These are phyloP conservation scores for Nigrospora oryzae DNA, from an alignment of 2,329 filamentous ascomycete species.

Conservation along the genomic window DNA sequence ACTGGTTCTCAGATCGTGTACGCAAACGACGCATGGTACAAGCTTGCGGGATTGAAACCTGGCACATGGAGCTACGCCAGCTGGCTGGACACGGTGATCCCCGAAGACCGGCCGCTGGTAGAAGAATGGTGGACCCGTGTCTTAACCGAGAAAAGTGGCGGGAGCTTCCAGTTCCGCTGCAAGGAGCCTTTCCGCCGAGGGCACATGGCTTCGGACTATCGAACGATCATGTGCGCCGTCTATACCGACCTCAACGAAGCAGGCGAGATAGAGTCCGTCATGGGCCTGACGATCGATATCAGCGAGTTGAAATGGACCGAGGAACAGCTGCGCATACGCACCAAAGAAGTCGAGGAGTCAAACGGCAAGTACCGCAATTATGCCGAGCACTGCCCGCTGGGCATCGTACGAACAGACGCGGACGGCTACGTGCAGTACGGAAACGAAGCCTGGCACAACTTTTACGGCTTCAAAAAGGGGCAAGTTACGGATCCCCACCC, in stretches of 20 bases:
- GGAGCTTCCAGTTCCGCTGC: conserved; percentile 15
- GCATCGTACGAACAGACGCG: conserved; percentile 15
- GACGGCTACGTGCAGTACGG: conserved; percentile 14
- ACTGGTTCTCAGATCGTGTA: conserved; percentile 11
- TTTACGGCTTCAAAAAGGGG: conserved; percentile 10
- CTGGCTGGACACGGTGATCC: conserved; percentile 11
- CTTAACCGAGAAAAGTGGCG: conserved; percentile 11
- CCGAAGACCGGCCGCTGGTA: conserved; percentile 12
- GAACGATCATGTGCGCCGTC: conserved; percentile 15
- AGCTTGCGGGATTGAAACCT: conserved; percentile 11
- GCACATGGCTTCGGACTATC: conserved; percentile 13
- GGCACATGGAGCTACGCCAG: conserved; percentile 6
- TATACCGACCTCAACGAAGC: conserved; percentile 14
- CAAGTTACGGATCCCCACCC: conserved; percentile 8
- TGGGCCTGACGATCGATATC: conserved; percentile 17
- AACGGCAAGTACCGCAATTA: conserved; percentile 15
- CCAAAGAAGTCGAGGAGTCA: conserved; percentile 14
- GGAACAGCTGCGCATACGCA: conserved; percentile 13
- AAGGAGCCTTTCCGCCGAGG: conserved; percentile 14
- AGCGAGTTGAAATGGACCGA: conserved; percentile 18
- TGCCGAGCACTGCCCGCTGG: conserved; percentile 16
- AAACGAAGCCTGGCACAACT: conserved; percentile 15
- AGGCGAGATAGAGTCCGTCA: conserved; percentile 14
- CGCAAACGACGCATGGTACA: conserved; percentile 17
- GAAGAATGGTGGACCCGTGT: conserved; percentile 12